Evolutionary conservation across 257 asterid genomes (phyloP), one percentile per base, ranked within the genome.

Genomic region (Nicotiana benthamiana): DNA sequence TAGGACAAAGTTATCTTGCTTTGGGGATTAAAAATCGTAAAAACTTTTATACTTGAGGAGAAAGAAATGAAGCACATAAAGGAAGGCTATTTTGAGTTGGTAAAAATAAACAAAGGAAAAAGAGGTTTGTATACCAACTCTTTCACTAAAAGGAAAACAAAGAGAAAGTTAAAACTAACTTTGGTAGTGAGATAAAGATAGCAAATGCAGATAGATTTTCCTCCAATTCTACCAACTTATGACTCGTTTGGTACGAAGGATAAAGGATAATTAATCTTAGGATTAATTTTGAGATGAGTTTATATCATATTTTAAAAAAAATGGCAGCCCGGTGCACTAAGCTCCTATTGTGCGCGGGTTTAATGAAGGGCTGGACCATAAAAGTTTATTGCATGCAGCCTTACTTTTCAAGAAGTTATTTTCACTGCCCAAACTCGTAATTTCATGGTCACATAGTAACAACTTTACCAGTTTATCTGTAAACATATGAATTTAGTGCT

Each of bases 141-240:
- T 43, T 24, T 16, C 26, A 18, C 82, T 28, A 79, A 64, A 34
- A 64, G 51, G 34, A 18, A 79, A 15, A 16, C 48, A 64, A 51
- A 63, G 64, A 36, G 28, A 48, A 10, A 64, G 76, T 72, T 48
- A 48, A 79, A 67, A 27, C 30, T 11, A 64, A 79, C 59, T 51
- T 62, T 61, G 75, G 75, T 62, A 79, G 27, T 62, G 11, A 43
- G 9, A 79, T 63, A 26, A 68, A 79, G 18, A 79, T 48, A n/a
- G 36, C 30, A 64, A 40, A 79, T 53, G 43, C 5, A 28, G 65
- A 64, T 6, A 48, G 32, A 13, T 34, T 63, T 34, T 46, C 72
- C 72, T 24, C 40, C 15, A 56, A 54, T 32, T 20, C 54, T 61
- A 24, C 76, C 43, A 18, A 51, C 46, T 32, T 40, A 2, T 2